Evolutionary conservation across 2,329 filamentous ascomycete genomes (phyloP).

Genomic region (Diplodia mutila): DNA sequence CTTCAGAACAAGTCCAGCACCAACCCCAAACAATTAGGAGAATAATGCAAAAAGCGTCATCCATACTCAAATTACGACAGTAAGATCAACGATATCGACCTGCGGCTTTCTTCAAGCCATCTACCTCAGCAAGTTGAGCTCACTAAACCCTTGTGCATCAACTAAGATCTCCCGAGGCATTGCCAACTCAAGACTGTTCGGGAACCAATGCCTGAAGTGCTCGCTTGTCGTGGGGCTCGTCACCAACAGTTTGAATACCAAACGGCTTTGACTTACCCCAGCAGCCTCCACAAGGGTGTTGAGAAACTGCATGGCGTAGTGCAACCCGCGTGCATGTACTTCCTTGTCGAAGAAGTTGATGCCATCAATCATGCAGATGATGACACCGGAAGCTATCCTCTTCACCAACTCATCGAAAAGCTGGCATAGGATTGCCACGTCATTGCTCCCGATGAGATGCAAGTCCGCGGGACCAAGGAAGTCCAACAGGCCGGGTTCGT

Average conservation of each 20-base stretch:
- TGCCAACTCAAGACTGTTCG: background rate
- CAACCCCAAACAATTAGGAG: no score
- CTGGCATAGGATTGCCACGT: background rate
- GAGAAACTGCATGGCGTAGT: background rate
- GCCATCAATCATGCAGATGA: background rate
- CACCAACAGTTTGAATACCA: background rate
- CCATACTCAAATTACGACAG: no score
- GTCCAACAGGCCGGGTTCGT: no score
- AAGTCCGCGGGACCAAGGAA: no score
- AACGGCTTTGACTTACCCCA: background rate
- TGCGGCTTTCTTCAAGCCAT: no score
- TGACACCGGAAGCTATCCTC: background rate
- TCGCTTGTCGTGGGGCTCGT: background rate
- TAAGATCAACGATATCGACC: no score
- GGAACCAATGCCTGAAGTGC: background rate
- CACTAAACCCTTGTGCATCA: background rate
- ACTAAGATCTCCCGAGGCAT: background rate
- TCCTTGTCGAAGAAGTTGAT: background rate
- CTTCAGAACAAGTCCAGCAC: no score
- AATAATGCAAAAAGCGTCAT: no score
- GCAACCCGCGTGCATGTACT: background rate
- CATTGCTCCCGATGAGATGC: no score
- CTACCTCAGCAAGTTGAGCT: background rate
- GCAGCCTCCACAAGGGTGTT: background rate
- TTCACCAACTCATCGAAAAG: background rate